A percentile compares a stretch with the other conserved stretches of the same genome.
Conservation (phyloP, 2,329 filamentous ascomycete species). For the Thelonectria rubi region DNA sequence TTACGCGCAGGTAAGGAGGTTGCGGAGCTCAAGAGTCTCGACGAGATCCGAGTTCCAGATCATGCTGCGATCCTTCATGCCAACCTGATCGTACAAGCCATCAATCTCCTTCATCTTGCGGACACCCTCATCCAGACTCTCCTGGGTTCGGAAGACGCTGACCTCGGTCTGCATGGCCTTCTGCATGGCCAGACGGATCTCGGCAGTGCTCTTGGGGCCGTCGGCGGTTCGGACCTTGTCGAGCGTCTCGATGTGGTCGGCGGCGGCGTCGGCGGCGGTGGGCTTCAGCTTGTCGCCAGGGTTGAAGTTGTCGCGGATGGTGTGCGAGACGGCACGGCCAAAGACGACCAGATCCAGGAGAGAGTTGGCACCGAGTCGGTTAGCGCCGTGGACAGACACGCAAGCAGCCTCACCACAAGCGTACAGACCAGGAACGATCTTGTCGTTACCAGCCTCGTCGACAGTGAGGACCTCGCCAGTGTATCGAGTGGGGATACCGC, state of each 20-base stretch:
- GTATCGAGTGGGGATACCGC: constrained; percentile 97
- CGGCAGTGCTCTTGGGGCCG: constrained; percentile 86
- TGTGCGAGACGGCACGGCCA: constrained; percentile 96
- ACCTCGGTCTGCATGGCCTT: constrained; percentile 99
- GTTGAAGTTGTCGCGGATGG: constrained; percentile 91
- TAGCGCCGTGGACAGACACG: constrained; percentile 97
- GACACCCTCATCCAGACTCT: constrained; percentile 93
- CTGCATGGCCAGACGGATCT: constrained; percentile 92
- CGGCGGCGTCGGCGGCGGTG: constrained; percentile 84
- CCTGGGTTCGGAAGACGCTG: constrained; percentile 94
- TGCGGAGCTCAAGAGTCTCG: constrained; percentile 94
- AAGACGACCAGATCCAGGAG: constrained; percentile 98
- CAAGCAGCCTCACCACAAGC: constrained; percentile 97
- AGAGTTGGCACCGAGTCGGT: constrained; percentile 97
- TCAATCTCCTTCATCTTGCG: constrained; percentile 88
- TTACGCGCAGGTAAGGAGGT: constrained; percentile 95
- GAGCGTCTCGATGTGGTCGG: constrained; percentile 84
- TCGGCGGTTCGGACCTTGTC: constrained; percentile 86
- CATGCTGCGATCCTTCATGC: constrained; percentile 98
- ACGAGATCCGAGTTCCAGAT: constrained; percentile 99
- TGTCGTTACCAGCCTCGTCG: constrained; percentile 85
- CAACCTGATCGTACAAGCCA: constrained; percentile 79
- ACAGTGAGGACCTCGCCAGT: constrained; percentile 94
- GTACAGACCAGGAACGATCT: constrained; percentile 93
- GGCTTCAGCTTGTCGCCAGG: constrained; percentile 84